Evolutionary conservation across 2,329 filamentous ascomycete species (phyloP).

Genomic region (Drechslera avenae): DNA sequence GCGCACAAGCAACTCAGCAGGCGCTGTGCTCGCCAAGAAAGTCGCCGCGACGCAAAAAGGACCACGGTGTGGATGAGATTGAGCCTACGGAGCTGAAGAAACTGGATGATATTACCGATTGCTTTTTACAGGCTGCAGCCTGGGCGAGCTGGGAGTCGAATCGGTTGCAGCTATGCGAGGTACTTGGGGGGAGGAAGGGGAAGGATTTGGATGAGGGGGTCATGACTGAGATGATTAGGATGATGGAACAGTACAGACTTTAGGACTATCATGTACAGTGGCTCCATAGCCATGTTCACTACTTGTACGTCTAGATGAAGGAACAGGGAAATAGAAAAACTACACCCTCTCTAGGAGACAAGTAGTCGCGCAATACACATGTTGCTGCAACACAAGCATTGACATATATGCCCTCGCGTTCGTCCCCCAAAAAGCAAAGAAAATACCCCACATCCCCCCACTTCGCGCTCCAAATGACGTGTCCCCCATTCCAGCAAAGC

Average conservation of each 20-base stretch:
- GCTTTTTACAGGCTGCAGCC: slow-evolving; percentile 75
- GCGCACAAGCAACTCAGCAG: slow-evolving; percentile 9
- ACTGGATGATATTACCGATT: slow-evolving; percentile 81
- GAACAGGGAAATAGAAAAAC: too few species aligned
- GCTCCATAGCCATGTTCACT: too few species aligned
- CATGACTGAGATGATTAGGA: slow-evolving; percentile 16
- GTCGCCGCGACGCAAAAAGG: slow-evolving; percentile 6
- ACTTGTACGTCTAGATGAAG: too few species aligned
- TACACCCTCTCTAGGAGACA: too few species aligned
- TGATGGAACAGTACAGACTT: background rate
- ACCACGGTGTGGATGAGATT: background rate
- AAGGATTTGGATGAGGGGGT: slow-evolving; percentile 6
- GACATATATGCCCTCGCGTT: too few species aligned
- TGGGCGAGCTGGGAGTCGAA: slow-evolving; percentile 79
- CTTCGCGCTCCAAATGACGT: too few species aligned
- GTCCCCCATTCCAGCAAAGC: too few species aligned
- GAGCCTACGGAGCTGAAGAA: slow-evolving; percentile 53
- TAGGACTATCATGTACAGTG: too few species aligned
- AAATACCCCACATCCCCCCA: too few species aligned
- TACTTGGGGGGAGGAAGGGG: background rate
- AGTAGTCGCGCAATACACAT: too few species aligned
- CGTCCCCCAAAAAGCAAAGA: too few species aligned
- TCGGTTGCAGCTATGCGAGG: slow-evolving; percentile 24
- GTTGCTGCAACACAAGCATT: too few species aligned
- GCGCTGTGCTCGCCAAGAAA: slow-evolving; percentile 17